phyloP scores from a whole-genome alignment of 306 rosid genomes.

The Canavalia ensiformis region DNA sequence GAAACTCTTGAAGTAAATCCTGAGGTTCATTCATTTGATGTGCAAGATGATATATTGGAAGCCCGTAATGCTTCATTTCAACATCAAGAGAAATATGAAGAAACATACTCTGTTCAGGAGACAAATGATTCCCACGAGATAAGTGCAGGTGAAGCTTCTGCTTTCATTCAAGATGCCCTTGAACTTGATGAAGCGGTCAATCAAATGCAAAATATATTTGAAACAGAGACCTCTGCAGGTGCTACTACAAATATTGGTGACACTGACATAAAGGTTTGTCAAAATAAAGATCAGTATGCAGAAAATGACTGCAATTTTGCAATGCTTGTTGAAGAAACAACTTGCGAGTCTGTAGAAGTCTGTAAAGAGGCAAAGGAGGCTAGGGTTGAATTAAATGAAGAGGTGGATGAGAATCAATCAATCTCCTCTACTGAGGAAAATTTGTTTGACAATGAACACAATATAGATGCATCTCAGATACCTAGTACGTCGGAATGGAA shows the following conservation, averaged over 20 bases:
- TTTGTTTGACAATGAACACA: constrained; percentile 40
- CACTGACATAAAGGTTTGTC: constrained; percentile 49
- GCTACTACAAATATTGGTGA: constrained; percentile 48
- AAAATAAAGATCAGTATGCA: constrained; percentile 52
- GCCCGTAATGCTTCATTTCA: constrained; percentile 50
- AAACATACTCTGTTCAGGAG: constrained; percentile 47
- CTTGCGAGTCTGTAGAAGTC: constrained; percentile 49
- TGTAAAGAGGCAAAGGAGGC: constrained; percentile 49
- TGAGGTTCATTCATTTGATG: constrained; percentile 49
- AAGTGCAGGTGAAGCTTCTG: constrained; percentile 52
- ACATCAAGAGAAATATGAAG: constrained; percentile 49
- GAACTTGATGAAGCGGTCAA: constrained; percentile 47
- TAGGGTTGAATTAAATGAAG: constrained; percentile 55
- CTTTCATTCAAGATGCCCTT: constrained; percentile 48
- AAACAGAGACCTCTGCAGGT: constrained; percentile 37
- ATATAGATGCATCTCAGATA: constrained; percentile 49
- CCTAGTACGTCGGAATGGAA: constrained; percentile 57
- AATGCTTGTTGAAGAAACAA: constrained; percentile 58
- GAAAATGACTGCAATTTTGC: constrained; percentile 50
- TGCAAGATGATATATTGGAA: constrained; percentile 47
- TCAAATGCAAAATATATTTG: constrained; percentile 52
- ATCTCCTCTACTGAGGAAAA: constrained; percentile 56
- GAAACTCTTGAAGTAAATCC: constrained; percentile 49
- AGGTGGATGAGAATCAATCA: constrained; percentile 52
- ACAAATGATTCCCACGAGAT: constrained; percentile 50